Evolutionary conservation across 345 rosid genomes (phyloP), one percentile per base, ranked within the genome.

Genomic region (Citrus maxima): DNA sequence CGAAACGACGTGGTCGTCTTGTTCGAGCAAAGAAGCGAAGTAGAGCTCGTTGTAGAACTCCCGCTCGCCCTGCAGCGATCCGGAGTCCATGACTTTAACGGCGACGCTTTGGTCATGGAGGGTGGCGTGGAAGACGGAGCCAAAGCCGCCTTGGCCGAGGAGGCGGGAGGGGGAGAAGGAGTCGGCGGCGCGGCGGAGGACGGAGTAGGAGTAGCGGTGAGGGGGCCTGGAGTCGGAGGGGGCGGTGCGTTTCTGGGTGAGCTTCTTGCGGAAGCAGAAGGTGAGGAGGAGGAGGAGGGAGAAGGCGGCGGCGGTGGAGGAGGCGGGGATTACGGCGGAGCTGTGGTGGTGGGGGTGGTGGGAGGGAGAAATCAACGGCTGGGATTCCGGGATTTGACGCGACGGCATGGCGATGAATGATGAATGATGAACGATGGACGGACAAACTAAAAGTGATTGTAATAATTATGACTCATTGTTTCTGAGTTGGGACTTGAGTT

Each of bases 11-110:
- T 75, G 80, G 28, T 93, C 86, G 21, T 75, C 30, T 16, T 93
- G 89, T 3, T 87, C 88, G 24, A 95, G 86, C 77, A 86, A 88
- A 1, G 96, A 91, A 62, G 95, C 93, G 77, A 95, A 92, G 78
- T 85, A 85, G 25, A 95, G 84, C 88, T 95, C 99, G 89, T 95
- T 95, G 56, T 93, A 93, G 83, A 95, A 95, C 86, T 95, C 99
- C 0, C 99, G 81, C 85, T 95, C 99, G 3, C 97, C 97, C 62
- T 95, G 99, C 30, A 95, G 88, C 19, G 99, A 93, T 13, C 98
- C 95, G 7, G 90, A 88, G 84, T 95, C 99, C 98, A 95, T 93
- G 58, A 91, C 89, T 82, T 95, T 95, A 71, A 95, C 93, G 68
- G 98, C 99, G 10, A 92, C 84, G 24, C 81, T 80, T 0, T 67